Conservation (phyloP, 2,329 filamentous ascomycete species). For the Fusarium subglutinans region DNA sequence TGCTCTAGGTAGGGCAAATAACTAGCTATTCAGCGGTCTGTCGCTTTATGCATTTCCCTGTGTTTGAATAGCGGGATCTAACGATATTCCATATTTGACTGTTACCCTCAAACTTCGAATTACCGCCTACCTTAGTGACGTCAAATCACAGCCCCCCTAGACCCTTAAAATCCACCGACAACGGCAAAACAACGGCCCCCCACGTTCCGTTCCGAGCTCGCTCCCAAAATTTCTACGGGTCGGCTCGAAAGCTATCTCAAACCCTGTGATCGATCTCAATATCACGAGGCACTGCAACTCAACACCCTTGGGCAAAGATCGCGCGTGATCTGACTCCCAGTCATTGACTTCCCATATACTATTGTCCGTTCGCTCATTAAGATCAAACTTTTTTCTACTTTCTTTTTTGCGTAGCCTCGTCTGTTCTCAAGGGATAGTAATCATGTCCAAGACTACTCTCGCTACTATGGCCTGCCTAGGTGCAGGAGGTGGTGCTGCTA, state of each 20-base stretch:
- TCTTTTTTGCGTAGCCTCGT: background rate
- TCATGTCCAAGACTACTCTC: conserved; percentile 82
- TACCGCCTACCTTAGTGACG: conserved; percentile 18
- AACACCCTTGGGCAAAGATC: conserved; percentile 24
- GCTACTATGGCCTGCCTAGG: conserved; percentile 79
- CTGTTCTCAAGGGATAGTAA: background rate
- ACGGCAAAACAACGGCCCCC: conserved; percentile 34
- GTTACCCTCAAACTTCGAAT: background rate
- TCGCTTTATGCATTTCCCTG: background rate
- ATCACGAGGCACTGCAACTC: conserved; percentile 30
- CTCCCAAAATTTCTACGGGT: conserved; percentile 28
- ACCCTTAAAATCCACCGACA: conserved; percentile 27
- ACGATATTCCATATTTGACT: background rate
- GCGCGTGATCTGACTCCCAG: conserved; percentile 13
- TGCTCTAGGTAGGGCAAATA: too few relatives aligned
- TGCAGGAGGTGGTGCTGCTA: conserved; percentile 78
- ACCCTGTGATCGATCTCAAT: conserved; percentile 25
- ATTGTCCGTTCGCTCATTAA: background rate
- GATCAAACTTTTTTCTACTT: background rate
- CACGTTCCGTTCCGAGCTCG: conserved; percentile 27
- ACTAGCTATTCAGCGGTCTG: too few relatives aligned
- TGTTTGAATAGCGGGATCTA: background rate
- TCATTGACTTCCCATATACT: background rate
- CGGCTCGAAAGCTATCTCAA: conserved; percentile 10
- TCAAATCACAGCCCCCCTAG: conserved; percentile 1